Conservation (phyloP, 768 basidiomycete genomes). For the Coprinellus micaceus region DNA sequence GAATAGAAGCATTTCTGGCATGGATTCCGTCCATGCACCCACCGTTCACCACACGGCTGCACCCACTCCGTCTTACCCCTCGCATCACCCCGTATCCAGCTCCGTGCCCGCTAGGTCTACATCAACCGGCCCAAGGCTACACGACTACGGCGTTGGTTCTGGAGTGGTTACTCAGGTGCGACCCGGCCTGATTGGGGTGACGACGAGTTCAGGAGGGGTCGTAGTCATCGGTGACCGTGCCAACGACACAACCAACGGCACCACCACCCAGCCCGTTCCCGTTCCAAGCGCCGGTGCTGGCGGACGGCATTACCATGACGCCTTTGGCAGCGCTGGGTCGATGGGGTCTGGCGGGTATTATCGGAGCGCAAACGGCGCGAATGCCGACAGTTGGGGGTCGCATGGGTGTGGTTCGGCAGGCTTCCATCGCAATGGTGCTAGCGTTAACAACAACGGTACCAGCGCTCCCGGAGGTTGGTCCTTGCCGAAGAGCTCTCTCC, state of each 20-base stretch:
- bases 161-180: constrained; percentile 52
- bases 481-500: constrained; percentile 8
- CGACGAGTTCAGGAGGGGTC: constrained; percentile 22
- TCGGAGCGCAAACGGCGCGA: not conserved
- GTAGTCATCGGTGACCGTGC: constrained; percentile 2
- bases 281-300: constrained; percentile 39
- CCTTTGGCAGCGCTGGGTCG: not conserved
- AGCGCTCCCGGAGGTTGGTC: constrained; percentile 3
- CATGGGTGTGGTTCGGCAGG: not conserved
- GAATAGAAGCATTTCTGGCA: constrained; percentile 6
- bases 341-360: not conserved
- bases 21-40: not conserved
- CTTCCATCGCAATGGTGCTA: not conserved
- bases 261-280: constrained; percentile 48
- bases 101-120: constrained; percentile 48
- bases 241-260: constrained; percentile 41
- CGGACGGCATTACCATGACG: constrained; percentile 21
- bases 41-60: constrained; percentile 11
- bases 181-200: constrained; percentile 49
- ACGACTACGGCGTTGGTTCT: constrained; percentile 57
- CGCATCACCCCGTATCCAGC: constrained; percentile 38
- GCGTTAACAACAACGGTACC: not conserved
- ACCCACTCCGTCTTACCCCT: constrained; percentile 12
- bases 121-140: constrained; percentile 55
- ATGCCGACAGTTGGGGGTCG: constrained; percentile 1